Evolutionary conservation across 768 basidiomycete genomes (phyloP).

Genomic region (Hericium alpestre): DNA sequence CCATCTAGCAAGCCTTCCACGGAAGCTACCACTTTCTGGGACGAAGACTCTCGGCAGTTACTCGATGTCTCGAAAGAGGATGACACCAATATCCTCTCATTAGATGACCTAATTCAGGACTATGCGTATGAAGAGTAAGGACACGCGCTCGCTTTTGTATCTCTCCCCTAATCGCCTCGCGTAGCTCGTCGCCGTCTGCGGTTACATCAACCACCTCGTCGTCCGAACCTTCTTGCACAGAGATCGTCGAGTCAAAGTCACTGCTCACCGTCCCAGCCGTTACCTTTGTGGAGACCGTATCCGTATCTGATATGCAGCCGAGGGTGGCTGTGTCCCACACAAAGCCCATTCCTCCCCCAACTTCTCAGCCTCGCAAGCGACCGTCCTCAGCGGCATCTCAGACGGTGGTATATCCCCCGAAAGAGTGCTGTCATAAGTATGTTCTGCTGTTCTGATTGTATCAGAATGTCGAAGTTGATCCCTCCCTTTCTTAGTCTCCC

Average conservation of each 20-base stretch:
- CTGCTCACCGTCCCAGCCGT: no score
- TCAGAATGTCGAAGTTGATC: not conserved
- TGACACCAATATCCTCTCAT: constrained; percentile 45
- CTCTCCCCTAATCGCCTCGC: constrained; percentile 12
- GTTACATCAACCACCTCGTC: constrained; percentile 3
- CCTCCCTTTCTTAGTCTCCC: constrained; percentile 41
- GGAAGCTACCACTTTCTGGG: constrained; percentile 30
- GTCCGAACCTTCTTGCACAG: not conserved
- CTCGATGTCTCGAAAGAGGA: constrained; percentile 35
- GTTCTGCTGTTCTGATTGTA: constrained; percentile 18
- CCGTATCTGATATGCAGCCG: not conserved
- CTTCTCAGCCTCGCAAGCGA: constrained; percentile 43
- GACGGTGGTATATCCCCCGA: constrained; percentile 59
- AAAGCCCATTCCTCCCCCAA: constrained; percentile 60
- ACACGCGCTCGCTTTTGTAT: constrained; percentile 6
- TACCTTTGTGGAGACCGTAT: no score
- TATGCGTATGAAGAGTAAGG: constrained; percentile 70
- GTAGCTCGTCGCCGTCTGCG: constrained; percentile 2
- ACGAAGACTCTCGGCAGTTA: constrained; percentile 28
- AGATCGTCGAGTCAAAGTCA: no score
- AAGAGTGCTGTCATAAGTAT: constrained; percentile 69
- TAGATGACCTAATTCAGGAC: constrained; percentile 67
- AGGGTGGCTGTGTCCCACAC: constrained; percentile 35
- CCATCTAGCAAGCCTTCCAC: constrained; percentile 31
- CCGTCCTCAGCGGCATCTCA: constrained; percentile 40